Percentiles rank a stretch among this genome's conserved stretches.
Conservation (phyloP, 257 asterid genomes). For the Solanum bulbocastanum region DNA sequence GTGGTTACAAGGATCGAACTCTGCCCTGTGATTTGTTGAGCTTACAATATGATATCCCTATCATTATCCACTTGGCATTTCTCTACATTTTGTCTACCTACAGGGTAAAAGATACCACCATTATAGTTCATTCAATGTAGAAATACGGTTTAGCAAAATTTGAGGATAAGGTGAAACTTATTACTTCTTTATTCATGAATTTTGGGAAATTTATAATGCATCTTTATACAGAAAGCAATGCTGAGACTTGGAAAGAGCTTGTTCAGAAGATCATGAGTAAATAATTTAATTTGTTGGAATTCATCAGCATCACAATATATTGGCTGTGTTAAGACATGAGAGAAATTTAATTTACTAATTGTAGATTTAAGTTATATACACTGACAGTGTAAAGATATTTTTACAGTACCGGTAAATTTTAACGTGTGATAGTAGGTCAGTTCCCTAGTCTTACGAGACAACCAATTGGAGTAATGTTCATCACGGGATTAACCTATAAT, state of each 20-base stretch:
- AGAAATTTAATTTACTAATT: slow-evolving; percentile 23
- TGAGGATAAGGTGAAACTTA: neutral
- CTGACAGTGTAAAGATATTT: neutral
- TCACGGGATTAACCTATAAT: neutral
- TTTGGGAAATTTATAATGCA: neutral
- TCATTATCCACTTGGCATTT: neutral
- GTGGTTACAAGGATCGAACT: neutral
- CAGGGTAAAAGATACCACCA: neutral
- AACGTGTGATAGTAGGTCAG: neutral
- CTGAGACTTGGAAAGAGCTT: slow-evolving; percentile 56
- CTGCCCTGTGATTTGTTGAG: neutral
- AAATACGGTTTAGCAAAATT: neutral
- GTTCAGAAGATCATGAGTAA: slow-evolving; percentile 69
- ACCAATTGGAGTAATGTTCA: neutral
- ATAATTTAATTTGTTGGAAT: slow-evolving; percentile 65
- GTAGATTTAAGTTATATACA: neutral
- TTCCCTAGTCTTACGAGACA: neutral
- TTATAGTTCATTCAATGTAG: too few species aligned
- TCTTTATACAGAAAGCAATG: too few species aligned
- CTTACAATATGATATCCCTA: neutral
- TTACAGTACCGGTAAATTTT: neutral
- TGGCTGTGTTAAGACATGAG: slow-evolving; percentile 53
- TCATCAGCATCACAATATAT: slow-evolving; percentile 57
- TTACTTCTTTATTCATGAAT: neutral
- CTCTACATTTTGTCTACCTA: neutral